Conservation (phyloP, 2,329 filamentous ascomycete genomes). For the Alternaria atra region DNA sequence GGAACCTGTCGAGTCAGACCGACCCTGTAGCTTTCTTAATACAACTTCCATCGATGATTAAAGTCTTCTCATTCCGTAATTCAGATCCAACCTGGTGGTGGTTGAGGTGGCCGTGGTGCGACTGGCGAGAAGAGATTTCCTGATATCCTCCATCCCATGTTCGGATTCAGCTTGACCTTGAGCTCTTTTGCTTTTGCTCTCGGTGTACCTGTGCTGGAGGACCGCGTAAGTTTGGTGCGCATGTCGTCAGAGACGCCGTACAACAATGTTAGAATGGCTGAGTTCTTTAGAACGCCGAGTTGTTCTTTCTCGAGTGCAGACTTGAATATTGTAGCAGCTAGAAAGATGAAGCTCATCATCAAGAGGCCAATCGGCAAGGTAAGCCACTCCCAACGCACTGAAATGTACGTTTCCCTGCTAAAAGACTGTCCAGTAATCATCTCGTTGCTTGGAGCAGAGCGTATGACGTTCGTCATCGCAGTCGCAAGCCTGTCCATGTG, state of each 20-base stretch:
- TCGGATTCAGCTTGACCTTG: slow-evolving; percentile 27
- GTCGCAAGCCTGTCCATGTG: slow-evolving; percentile 31
- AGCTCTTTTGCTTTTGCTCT: slow-evolving; percentile 36
- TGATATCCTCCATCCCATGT: slow-evolving; percentile 34
- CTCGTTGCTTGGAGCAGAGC: slow-evolving; percentile 11
- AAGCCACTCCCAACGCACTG: slow-evolving; percentile 46
- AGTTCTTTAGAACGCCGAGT: slow-evolving; percentile 41
- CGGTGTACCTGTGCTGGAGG: slow-evolving; percentile 20
- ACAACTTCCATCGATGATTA: no score
- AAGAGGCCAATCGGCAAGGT: slow-evolving; percentile 38
- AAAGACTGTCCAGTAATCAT: slow-evolving; percentile 25
- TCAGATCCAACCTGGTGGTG: slow-evolving; percentile 42
- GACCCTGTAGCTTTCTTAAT: no score
- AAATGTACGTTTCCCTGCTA: slow-evolving; percentile 32
- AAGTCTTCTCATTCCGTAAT: neutral
- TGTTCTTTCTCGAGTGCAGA: slow-evolving; percentile 20
- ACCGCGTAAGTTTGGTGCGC: slow-evolving; percentile 18
- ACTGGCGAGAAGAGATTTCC: slow-evolving; percentile 28
- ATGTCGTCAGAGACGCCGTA: slow-evolving; percentile 33
- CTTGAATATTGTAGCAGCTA: slow-evolving; percentile 35
- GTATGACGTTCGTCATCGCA: slow-evolving; percentile 27
- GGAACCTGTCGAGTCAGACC: no score
- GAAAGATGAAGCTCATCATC: slow-evolving; percentile 28
- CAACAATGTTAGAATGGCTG: slow-evolving; percentile 29
- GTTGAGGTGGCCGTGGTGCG: slow-evolving; percentile 4